Evolutionary conservation across 148 eudicot genomes (phyloP).

Genomic region (Chenopodium berlandieri): DNA sequence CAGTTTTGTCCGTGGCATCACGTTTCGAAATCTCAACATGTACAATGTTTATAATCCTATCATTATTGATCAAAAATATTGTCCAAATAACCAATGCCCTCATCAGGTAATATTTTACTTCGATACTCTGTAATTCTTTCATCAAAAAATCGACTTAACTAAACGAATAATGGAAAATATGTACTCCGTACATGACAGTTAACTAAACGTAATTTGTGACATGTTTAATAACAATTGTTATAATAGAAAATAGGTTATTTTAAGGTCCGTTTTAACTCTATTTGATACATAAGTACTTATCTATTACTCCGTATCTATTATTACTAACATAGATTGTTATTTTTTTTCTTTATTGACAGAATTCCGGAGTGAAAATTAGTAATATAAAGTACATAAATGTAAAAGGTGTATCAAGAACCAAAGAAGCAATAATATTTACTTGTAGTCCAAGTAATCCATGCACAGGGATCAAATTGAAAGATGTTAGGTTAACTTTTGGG

Average conservation of each 20-base stretch:
- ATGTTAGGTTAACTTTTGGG: conserved; percentile 24
- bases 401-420: conserved; percentile 32
- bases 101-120: conserved; percentile 31
- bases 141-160: too few relatives aligned
- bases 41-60: conserved; percentile 46
- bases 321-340: too few relatives aligned
- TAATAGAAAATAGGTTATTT: too few relatives aligned
- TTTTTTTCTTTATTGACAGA: conserved; percentile 4
- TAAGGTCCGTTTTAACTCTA: too few relatives aligned
- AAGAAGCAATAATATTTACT: conserved; percentile 25
- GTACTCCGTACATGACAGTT: too few relatives aligned
- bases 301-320: too few relatives aligned
- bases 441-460: conserved; percentile 36
- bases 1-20: conserved; percentile 35
- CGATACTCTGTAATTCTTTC: too few relatives aligned
- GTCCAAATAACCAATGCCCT: conserved; percentile 43
- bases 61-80: conserved; percentile 52
- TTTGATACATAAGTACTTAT: too few relatives aligned
- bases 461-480: conserved; percentile 29
- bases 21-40: conserved; percentile 38
- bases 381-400: conserved; percentile 26
- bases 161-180: too few relatives aligned
- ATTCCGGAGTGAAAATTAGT: conserved; percentile 37
- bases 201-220: too few relatives aligned
- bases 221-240: too few relatives aligned